Evolutionary conservation across 2,329 filamentous ascomycete genomes (phyloP).

Genomic region (Scortechinia acanthostroma): DNA sequence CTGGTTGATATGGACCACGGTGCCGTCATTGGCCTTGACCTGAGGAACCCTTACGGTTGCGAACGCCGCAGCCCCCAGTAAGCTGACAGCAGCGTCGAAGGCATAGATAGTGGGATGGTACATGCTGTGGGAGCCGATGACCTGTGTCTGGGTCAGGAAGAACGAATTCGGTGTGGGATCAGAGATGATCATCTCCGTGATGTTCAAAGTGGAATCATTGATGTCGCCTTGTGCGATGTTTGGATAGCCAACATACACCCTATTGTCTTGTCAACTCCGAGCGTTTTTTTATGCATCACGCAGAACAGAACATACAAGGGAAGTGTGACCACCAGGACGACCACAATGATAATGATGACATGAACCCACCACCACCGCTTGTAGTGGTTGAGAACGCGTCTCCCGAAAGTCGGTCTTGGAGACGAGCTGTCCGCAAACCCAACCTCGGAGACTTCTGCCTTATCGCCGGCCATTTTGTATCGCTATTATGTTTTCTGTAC

Average conservation of each 20-base stretch:
- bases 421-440: no score
- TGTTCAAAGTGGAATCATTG: constrained; percentile 35
- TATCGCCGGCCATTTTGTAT: background rate
- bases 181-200: constrained; percentile 35
- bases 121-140: constrained; percentile 30
- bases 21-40: constrained; percentile 30
- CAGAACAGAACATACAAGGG: background rate
- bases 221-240: constrained; percentile 40
- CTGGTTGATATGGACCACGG: constrained; percentile 30
- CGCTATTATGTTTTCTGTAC: background rate
- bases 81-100: constrained; percentile 37
- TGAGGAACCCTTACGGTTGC: constrained; percentile 32
- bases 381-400: background rate
- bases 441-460: background rate
- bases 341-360: background rate
- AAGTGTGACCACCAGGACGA: background rate
- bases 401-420: background rate
- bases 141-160: constrained; percentile 31
- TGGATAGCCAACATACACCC: constrained; percentile 45
- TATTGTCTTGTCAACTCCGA: constrained; percentile 10
- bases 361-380: background rate
- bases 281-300: background rate
- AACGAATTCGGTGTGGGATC: constrained; percentile 35
- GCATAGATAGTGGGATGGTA: constrained; percentile 39
- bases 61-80: constrained; percentile 31